phyloP scores from a whole-genome alignment of 2,329 filamentous ascomycete genomes.

The Thielaviopsis musarum region DNA sequence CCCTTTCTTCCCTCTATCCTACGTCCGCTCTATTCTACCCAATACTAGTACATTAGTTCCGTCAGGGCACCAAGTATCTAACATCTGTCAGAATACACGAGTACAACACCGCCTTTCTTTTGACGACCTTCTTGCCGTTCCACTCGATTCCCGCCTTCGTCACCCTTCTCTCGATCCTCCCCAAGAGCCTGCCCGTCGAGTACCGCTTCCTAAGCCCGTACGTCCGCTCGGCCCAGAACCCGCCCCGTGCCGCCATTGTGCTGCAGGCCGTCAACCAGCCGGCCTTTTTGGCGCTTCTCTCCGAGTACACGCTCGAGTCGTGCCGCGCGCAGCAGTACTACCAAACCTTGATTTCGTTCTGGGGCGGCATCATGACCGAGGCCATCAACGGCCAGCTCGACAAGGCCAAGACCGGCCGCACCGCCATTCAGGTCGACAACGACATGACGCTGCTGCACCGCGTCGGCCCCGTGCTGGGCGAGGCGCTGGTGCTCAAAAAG shows the following conservation, averaged over 20 bases:
- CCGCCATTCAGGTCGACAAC: constrained; percentile 59
- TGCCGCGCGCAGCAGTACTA: constrained; percentile 58
- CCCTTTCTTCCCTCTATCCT: constrained; percentile 4
- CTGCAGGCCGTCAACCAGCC: constrained; percentile 68
- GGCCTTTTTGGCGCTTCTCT: constrained; percentile 59
- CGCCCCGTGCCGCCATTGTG: constrained; percentile 66
- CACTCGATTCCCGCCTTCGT: constrained; percentile 74
- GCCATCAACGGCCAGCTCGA: constrained; percentile 72
- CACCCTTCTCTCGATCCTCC: constrained; percentile 74
- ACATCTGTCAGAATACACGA: constrained; percentile 57
- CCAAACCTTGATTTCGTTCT: constrained; percentile 68
- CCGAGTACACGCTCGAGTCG: constrained; percentile 60
- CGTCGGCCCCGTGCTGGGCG: constrained; percentile 53
- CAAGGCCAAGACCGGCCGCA: constrained; percentile 55
- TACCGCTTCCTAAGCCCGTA: constrained; percentile 82
- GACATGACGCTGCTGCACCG: constrained; percentile 59
- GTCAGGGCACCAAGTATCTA: not conserved
- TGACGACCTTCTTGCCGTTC: constrained; percentile 84
- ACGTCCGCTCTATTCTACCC: no score
- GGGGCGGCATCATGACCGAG: constrained; percentile 78
- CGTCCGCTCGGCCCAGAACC: constrained; percentile 55
- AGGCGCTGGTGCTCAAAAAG: constrained; percentile 58
- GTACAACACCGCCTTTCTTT: constrained; percentile 61
- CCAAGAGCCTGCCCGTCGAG: constrained; percentile 52
- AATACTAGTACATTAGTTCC: no score